These are phyloP conservation scores for Plectranthus barbatus DNA, from an alignment of 257 asterid species.

Conservation along the genomic window DNA sequence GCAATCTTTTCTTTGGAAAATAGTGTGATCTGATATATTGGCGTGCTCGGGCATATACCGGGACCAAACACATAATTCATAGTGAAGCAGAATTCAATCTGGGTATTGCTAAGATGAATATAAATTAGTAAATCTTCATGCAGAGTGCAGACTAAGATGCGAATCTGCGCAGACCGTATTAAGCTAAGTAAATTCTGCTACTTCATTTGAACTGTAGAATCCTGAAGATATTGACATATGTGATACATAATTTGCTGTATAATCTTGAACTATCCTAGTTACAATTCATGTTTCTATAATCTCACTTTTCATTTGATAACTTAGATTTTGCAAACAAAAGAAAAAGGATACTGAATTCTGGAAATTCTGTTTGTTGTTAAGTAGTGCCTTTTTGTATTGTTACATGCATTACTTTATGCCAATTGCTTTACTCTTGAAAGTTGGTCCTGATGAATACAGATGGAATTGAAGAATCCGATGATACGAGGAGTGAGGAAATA, in stretches of 20 bases:
- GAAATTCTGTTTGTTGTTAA: background rate
- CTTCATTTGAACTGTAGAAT: background rate
- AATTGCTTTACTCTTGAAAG: background rate
- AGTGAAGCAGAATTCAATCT: background rate
- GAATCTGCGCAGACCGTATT: background rate
- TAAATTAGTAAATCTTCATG: background rate
- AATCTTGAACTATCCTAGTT: slow-evolving; percentile 4
- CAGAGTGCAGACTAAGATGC: background rate
- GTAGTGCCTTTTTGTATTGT: background rate
- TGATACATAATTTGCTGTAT: background rate
- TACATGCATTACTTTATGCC: background rate
- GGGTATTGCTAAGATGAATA: background rate
- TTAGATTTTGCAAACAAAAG: background rate
- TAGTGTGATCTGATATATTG: background rate
- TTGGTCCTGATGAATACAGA: slow-evolving; percentile 25
- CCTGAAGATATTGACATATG: background rate
- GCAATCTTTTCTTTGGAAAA: background rate
- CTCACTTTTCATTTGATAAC: background rate
- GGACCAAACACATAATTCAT: background rate
- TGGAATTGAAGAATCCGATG: slow-evolving; percentile 17
- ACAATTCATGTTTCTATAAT: background rate
- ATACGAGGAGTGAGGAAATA: slow-evolving; percentile 14
- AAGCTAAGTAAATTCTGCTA: background rate
- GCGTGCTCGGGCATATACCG: background rate
- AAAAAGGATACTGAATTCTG: background rate